Conservation (phyloP, 345 rosid genomes). For the Anastatica hierochuntica region DNA sequence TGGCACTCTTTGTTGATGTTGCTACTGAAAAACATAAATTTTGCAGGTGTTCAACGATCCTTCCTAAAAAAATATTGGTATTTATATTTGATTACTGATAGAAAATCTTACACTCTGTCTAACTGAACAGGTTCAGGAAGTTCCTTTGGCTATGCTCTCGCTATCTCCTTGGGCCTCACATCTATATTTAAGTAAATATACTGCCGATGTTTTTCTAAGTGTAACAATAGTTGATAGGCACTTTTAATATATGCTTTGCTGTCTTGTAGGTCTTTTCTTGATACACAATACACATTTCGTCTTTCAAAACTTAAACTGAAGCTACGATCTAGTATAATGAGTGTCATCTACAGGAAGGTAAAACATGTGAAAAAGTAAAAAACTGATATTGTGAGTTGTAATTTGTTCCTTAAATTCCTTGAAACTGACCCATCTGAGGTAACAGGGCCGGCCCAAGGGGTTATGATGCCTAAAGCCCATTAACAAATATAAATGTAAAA, state of each 20-base stretch:
- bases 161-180: constrained; percentile 54
- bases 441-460: no score
- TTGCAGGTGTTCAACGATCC: constrained; percentile 75
- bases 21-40: background rate
- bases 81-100: background rate
- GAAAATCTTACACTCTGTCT: background rate
- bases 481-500: no score
- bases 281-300: constrained; percentile 67
- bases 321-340: constrained; percentile 82
- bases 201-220: background rate
- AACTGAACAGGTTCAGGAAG: constrained; percentile 45
- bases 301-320: constrained; percentile 73
- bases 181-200: constrained; percentile 57
- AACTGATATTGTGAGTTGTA: background rate
- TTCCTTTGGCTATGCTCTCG: constrained; percentile 54
- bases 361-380: background rate
- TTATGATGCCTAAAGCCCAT: no score
- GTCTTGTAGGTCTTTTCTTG: constrained; percentile 73
- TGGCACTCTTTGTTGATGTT: background rate
- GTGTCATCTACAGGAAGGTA: constrained; percentile 69
- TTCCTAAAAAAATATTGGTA: constrained; percentile 40
- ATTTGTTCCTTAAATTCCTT: background rate
- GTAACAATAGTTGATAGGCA: background rate
- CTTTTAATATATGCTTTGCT: background rate
- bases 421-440: no score